phyloP scores from a whole-genome alignment of 2,329 filamentous ascomycete species.

The Trichoderma simmonsii region DNA sequence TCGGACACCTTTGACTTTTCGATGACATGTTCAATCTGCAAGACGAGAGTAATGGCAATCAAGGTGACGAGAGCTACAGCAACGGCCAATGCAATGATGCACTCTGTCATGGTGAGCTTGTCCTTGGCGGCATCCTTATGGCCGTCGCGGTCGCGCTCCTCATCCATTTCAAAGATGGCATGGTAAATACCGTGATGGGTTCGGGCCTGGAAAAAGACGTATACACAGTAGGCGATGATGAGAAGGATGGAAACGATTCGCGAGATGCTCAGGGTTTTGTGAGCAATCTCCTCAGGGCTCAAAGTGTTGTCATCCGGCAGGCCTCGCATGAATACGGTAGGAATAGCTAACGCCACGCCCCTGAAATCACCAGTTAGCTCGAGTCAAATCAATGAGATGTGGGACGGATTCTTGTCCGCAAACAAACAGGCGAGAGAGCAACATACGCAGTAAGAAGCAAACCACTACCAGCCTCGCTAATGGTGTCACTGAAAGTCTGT shows the following conservation, averaged over 20 bases:
- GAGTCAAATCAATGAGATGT: background rate
- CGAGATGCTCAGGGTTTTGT: conserved; percentile 62
- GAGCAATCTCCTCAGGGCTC: conserved; percentile 40
- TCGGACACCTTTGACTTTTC: conserved; percentile 30
- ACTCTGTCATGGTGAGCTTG: conserved; percentile 65
- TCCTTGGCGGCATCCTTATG: conserved; percentile 55
- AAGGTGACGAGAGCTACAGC: conserved; percentile 59
- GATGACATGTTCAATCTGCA: conserved; percentile 55
- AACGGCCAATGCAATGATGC: conserved; percentile 55
- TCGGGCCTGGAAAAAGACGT: conserved; percentile 69
- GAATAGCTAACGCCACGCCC: conserved; percentile 3
- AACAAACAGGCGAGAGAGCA: background rate
- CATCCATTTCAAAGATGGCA: conserved; percentile 68
- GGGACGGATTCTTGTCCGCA: background rate
- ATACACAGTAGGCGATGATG: conserved; percentile 55
- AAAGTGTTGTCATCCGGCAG: conserved; percentile 30
- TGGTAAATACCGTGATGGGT: conserved; percentile 77
- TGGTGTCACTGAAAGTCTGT: conserved; percentile 68
- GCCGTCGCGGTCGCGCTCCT: conserved; percentile 62
- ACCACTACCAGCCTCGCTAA: conserved; percentile 74
- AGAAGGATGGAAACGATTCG: conserved; percentile 59
- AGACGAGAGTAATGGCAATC: conserved; percentile 65
- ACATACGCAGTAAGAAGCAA: conserved; percentile 17
- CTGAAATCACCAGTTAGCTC: background rate
- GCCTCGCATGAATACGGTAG: conserved; percentile 3